Conservation (phyloP, 2,329 filamentous ascomycete genomes). For the Lachnellula occidentalis region DNA sequence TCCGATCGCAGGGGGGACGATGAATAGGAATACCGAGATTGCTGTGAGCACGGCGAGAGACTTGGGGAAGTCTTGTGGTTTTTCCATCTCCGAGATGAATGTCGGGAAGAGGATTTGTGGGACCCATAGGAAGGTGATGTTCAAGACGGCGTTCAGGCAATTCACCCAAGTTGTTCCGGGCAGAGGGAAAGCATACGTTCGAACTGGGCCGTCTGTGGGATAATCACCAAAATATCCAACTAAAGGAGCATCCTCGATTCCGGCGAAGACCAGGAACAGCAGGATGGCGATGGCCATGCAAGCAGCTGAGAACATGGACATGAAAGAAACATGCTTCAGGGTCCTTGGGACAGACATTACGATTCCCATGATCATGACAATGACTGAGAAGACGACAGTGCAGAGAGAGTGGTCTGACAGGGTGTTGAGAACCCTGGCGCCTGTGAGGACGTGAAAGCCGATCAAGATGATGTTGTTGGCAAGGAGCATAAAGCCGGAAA, state of each 20-base stretch:
- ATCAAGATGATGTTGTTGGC: conserved; percentile 47
- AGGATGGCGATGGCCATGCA: conserved; percentile 45
- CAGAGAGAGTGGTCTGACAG: conserved; percentile 43
- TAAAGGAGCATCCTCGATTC: conserved; percentile 39
- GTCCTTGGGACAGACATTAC: conserved; percentile 41
- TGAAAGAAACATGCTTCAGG: conserved; percentile 43
- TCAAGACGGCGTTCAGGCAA: conserved; percentile 45
- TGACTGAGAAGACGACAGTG: conserved; percentile 44
- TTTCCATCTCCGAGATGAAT: conserved; percentile 46
- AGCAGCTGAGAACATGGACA: conserved; percentile 44
- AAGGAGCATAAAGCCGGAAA: conserved; percentile 42
- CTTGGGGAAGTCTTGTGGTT: conserved; percentile 46
- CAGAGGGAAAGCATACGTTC: conserved; percentile 43
- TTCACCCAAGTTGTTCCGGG: conserved; percentile 41
- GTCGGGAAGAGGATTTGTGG: conserved; percentile 47
- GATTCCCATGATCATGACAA: conserved; percentile 41
- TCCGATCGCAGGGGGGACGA: conserved; percentile 43
- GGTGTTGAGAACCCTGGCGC: conserved; percentile 44
- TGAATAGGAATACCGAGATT: conserved; percentile 43
- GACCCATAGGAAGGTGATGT: conserved; percentile 46
- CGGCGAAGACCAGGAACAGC: conserved; percentile 44
- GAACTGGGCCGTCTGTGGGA: conserved; percentile 38
- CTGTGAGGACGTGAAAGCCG: conserved; percentile 45
- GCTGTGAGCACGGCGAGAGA: conserved; percentile 40
- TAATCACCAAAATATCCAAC: conserved; percentile 43